A percentile compares a stretch with the other conserved stretches of the same genome.
These are phyloP conservation scores for Vigna nakashimae DNA, from an alignment of 306 rosid genomes.

Conservation along the genomic window DNA sequence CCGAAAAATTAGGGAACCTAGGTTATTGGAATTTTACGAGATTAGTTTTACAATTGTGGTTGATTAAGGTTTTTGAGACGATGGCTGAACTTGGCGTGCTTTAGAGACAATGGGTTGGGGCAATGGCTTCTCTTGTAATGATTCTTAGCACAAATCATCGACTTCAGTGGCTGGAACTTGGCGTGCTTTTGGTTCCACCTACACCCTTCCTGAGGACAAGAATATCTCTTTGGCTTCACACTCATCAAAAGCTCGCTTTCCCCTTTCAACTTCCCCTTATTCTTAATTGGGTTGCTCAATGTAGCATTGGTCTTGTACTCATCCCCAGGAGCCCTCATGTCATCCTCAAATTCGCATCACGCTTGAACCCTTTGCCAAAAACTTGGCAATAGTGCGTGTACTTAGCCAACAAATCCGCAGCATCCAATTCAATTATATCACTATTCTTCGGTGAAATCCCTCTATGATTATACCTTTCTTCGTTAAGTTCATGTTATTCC, in stretches of 20 bases:
- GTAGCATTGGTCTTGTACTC: slow-evolving; percentile 83
- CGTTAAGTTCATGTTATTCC: slow-evolving; percentile 11
- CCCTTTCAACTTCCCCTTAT: slow-evolving; percentile 13
- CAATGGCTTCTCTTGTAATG: slow-evolving; percentile 96
- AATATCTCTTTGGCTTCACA: slow-evolving; percentile 64
- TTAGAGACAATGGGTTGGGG: slow-evolving; percentile 51
- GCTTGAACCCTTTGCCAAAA: slow-evolving; percentile 92
- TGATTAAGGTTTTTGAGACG: no score
- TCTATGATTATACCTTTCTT: slow-evolving; percentile 8
- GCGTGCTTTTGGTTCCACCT: slow-evolving; percentile 84
- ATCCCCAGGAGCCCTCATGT: slow-evolving; percentile 98
- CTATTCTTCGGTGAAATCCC: neutral
- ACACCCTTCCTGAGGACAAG: slow-evolving; percentile 94
- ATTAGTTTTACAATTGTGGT: no score
- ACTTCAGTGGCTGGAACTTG: slow-evolving; percentile 90
- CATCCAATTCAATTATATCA: slow-evolving; percentile 74
- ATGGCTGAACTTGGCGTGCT: no score
- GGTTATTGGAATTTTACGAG: no score
- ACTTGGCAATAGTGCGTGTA: slow-evolving; percentile 93
- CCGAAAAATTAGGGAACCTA: no score
- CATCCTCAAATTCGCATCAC: slow-evolving; percentile 93
- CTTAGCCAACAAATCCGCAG: slow-evolving; percentile 76
- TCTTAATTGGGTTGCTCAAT: slow-evolving; percentile 72
- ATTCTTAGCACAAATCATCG: slow-evolving; percentile 91
- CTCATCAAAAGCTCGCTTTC: slow-evolving; percentile 35